These are phyloP conservation scores for Brassica nigra DNA, from an alignment of 345 rosid species.

Conservation along the genomic window DNA sequence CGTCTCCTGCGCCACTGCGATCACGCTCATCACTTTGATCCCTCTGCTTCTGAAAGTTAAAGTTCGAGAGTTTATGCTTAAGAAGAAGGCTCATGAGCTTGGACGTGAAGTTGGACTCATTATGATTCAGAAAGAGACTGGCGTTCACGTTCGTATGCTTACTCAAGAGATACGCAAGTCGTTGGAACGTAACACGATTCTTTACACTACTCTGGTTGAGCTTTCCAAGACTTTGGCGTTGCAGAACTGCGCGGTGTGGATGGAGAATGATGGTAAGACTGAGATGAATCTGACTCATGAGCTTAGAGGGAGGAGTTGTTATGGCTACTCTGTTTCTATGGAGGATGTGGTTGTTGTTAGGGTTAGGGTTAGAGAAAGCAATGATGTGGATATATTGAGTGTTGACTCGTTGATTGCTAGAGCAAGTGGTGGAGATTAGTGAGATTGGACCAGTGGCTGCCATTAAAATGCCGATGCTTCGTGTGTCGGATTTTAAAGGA, in stretches of 20 bases:
- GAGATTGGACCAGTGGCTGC: slow-evolving; percentile 81
- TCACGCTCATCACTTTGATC: slow-evolving; percentile 82
- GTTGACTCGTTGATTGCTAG: slow-evolving; percentile 63
- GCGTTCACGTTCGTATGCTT: slow-evolving; percentile 88
- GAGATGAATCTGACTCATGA: slow-evolving; percentile 73
- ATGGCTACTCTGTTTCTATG: slow-evolving; percentile 52
- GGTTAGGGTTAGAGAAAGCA: slow-evolving; percentile 54
- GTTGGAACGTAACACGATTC: slow-evolving; percentile 77
- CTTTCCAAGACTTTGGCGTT: slow-evolving; percentile 79
- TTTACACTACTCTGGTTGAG: slow-evolving; percentile 89
- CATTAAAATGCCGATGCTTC: slow-evolving; percentile 95
- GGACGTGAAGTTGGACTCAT: slow-evolving; percentile 92
- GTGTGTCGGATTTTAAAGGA: slow-evolving; percentile 74
- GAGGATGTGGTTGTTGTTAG: slow-evolving; percentile 61
- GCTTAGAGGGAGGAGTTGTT: slow-evolving; percentile 32
- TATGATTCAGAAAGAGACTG: slow-evolving; percentile 83
- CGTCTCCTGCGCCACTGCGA: slow-evolving; percentile 95
- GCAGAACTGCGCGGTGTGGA: slow-evolving; percentile 96
- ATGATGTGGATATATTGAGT: slow-evolving; percentile 59
- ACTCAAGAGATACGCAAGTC: slow-evolving; percentile 94
- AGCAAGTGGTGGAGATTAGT: slow-evolving; percentile 57
- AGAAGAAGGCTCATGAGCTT: slow-evolving; percentile 86
- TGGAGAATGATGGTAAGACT: slow-evolving; percentile 64
- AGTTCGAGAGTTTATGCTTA: slow-evolving; percentile 89
- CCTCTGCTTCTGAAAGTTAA: slow-evolving; percentile 94